Evolutionary conservation across 805 yeast species (phyloP).

Genomic region (Candida xiaguanensis): DNA sequence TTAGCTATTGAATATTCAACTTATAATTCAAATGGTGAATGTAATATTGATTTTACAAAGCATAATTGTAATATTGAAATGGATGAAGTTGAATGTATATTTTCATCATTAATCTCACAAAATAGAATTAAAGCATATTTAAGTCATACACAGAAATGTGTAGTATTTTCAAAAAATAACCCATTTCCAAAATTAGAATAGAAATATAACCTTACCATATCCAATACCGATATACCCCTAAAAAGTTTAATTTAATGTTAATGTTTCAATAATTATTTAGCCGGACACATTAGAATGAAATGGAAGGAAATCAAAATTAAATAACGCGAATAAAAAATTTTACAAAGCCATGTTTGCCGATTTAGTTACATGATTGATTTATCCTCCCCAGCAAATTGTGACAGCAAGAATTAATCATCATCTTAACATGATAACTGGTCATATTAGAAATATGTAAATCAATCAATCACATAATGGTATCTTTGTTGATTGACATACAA

Average conservation of each 20-base stretch:
- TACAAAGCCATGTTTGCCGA: not conserved
- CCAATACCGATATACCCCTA: not conserved
- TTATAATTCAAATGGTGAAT: constrained; percentile 3
- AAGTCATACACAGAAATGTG: constrained; percentile 68
- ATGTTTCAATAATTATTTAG: too few relatives aligned
- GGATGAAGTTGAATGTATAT: constrained; percentile 63
- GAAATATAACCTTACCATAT: not conserved
- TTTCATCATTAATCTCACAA: constrained; percentile 61
- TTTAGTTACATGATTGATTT: too few relatives aligned
- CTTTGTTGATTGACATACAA: too few relatives aligned
- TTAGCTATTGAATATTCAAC: constrained; percentile 38
- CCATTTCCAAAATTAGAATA: constrained; percentile 54
- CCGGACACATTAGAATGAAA: too few relatives aligned
- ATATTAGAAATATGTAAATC: too few relatives aligned
- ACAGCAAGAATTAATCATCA: too few relatives aligned
- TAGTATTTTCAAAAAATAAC: constrained; percentile 70
- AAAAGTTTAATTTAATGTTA: too few relatives aligned
- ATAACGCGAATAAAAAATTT: not conserved
- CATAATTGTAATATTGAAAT: constrained; percentile 13
- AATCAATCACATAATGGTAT: too few relatives aligned
- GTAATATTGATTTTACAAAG: constrained; percentile 7
- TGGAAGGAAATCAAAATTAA: too few relatives aligned
- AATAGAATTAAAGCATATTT: constrained; percentile 75
- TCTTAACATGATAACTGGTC: too few relatives aligned
- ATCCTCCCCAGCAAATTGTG: too few relatives aligned